Percentiles rank a stretch among this genome's conserved stretches.
These are phyloP conservation scores for Talaromyces proteolyticus DNA, from an alignment of 495 filamentous ascomycete genomes.

Conservation along the genomic window DNA sequence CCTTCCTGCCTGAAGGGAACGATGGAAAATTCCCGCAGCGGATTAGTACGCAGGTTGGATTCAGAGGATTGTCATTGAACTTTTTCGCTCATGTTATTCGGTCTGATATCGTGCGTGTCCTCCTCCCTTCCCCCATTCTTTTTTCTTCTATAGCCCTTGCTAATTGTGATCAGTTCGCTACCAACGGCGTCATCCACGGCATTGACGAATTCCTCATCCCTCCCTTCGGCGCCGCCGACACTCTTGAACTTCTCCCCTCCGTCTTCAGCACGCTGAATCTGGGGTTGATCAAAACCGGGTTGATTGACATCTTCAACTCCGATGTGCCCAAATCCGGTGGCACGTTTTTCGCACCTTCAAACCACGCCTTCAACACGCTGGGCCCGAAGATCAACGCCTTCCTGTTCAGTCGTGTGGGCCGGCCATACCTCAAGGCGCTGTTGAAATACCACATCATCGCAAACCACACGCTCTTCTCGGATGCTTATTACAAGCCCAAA, in stretches of 20 bases:
- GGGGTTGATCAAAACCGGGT: constrained; percentile 62
- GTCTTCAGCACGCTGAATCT: constrained; percentile 73
- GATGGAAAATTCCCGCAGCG: constrained; percentile 59
- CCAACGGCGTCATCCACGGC: constrained; percentile 78
- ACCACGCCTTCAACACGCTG: constrained; percentile 67
- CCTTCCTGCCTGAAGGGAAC: constrained; percentile 44
- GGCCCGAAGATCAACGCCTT: constrained; percentile 67
- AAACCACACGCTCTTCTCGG: constrained; percentile 74
- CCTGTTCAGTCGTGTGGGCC: constrained; percentile 65
- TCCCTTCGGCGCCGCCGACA: constrained; percentile 52
- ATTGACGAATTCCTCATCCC: constrained; percentile 67
- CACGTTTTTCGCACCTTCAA: constrained; percentile 72
- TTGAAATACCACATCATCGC: constrained; percentile 73
- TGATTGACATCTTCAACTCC: constrained; percentile 42
- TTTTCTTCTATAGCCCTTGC: constrained; percentile 2
- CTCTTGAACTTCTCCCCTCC: constrained; percentile 61
- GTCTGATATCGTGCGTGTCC: constrained; percentile 52
- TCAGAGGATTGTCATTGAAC: constrained; percentile 63
- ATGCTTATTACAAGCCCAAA: constrained; percentile 59
- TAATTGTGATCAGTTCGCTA: constrained; percentile 32
- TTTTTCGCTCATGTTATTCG: constrained; percentile 60
- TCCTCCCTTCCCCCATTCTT: not conserved
- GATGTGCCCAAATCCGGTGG: constrained; percentile 41
- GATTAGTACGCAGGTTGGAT: constrained; percentile 49
- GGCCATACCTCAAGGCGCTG: constrained; percentile 64